phyloP scores from a whole-genome alignment of 805 yeast species.

The Kodamaea laetipori region DNA sequence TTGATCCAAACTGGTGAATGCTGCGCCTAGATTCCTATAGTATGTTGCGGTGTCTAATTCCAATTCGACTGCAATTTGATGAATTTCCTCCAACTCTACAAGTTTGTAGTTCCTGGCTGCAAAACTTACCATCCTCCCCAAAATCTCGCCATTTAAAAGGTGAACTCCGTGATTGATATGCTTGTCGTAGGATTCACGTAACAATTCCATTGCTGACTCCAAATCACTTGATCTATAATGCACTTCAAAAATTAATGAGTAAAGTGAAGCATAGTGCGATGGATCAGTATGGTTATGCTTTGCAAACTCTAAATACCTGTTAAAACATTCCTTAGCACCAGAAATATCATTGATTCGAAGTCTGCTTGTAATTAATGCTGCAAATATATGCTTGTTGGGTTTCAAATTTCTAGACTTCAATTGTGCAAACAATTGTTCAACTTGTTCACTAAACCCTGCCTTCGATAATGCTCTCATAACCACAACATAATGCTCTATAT shows the following conservation, averaged over 20 bases:
- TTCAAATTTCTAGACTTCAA: slow-evolving; percentile 45
- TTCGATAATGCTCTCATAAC: slow-evolving; percentile 62
- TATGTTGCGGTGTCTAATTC: slow-evolving; percentile 27
- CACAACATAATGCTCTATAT: slow-evolving; percentile 55
- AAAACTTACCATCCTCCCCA: slow-evolving; percentile 24
- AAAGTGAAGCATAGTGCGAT: slow-evolving; percentile 24
- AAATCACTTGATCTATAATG: slow-evolving; percentile 28
- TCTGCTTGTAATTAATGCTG: slow-evolving; percentile 48
- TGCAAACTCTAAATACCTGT: slow-evolving; percentile 25
- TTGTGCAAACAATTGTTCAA: slow-evolving; percentile 52
- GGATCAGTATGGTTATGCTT: slow-evolving; percentile 6
- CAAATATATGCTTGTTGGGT: slow-evolving; percentile 48
- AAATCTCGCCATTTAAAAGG: slow-evolving; percentile 20
- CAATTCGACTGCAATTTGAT: slow-evolving; percentile 20
- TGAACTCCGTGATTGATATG: slow-evolving; percentile 18
- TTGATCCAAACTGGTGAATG: slow-evolving; percentile 33
- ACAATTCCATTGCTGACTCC: slow-evolving; percentile 29
- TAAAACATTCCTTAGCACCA: slow-evolving; percentile 35
- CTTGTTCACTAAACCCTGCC: slow-evolving; percentile 49
- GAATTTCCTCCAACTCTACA: slow-evolving; percentile 21
- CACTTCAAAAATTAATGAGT: slow-evolving; percentile 32
- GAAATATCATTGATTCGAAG: slow-evolving; percentile 37
- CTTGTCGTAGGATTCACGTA: slow-evolving; percentile 22
- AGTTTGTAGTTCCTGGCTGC: slow-evolving; percentile 25
- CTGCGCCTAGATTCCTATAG: slow-evolving; percentile 28